These are phyloP conservation scores for Jatropha multifida DNA, from an alignment of 441 rosid species.

Conservation along the genomic window DNA sequence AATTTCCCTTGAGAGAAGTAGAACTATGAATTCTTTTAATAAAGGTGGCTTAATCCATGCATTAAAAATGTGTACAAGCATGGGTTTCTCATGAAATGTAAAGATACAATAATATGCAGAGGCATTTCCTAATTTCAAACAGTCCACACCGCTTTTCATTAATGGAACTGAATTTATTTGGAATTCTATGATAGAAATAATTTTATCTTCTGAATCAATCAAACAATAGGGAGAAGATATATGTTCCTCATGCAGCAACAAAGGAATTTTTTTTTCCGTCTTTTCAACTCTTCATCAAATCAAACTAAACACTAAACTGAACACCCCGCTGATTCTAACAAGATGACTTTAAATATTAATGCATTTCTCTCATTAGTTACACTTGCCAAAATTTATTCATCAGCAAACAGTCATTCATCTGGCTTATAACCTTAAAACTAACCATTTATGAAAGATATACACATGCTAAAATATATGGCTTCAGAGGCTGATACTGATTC, in stretches of 20 bases:
- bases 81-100: neutral
- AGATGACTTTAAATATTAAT: neutral
- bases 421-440: neutral
- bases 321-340: neutral
- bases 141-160: neutral
- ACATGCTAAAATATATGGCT: neutral
- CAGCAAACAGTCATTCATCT: neutral
- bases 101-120: neutral
- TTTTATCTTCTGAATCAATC: neutral
- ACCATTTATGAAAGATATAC: neutral
- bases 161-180: neutral
- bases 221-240: neutral
- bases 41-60: neutral
- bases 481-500: neutral
- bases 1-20: neutral
- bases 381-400: neutral
- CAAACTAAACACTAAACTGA: neutral
- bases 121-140: neutral
- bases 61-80: neutral
- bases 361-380: neutral
- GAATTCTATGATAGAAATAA: neutral
- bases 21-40: neutral
- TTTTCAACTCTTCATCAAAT: constrained; percentile 5
- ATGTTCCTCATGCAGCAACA: neutral
- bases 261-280: neutral